These are phyloP conservation scores for Starmerella kuoi DNA, from an alignment of 805 yeast species.

Conservation along the genomic window DNA sequence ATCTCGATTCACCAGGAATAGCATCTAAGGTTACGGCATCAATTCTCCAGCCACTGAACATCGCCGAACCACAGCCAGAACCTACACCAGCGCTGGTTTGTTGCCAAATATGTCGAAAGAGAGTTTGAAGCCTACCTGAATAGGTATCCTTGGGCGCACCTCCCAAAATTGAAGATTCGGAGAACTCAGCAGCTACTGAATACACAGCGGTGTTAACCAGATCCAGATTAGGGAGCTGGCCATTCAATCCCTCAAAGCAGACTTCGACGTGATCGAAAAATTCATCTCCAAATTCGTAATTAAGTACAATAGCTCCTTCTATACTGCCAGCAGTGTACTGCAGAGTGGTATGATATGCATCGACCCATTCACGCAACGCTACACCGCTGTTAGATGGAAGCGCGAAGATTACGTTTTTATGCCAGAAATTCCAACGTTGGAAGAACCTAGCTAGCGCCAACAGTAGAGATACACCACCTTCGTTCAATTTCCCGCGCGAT, in stretches of 20 bases:
- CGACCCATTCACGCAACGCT: slow-evolving; percentile 78
- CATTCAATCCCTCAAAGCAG: slow-evolving; percentile 78
- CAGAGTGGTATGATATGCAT: slow-evolving; percentile 75
- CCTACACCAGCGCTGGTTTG: slow-evolving; percentile 54
- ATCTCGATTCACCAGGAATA: slow-evolving; percentile 39
- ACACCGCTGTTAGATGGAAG: slow-evolving; percentile 59
- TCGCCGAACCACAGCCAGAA: slow-evolving; percentile 51
- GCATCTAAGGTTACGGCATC: slow-evolving; percentile 80
- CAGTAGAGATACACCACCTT: slow-evolving; percentile 68
- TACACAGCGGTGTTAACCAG: slow-evolving; percentile 69
- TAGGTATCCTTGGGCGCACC: slow-evolving; percentile 29
- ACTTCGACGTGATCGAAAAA: slow-evolving; percentile 63
- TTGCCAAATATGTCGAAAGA: slow-evolving; percentile 53
- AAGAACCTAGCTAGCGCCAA: slow-evolving; percentile 69
- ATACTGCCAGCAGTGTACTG: slow-evolving; percentile 87
- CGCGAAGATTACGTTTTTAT: slow-evolving; percentile 81
- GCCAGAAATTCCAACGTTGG: slow-evolving; percentile 83
- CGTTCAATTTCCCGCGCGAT: slow-evolving; percentile 49
- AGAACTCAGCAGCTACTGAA: slow-evolving; percentile 62
- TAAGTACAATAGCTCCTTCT: slow-evolving; percentile 79
- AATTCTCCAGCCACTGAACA: slow-evolving; percentile 91
- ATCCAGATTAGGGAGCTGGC: slow-evolving; percentile 91
- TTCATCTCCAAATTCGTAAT: slow-evolving; percentile 57
- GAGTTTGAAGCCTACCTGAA: slow-evolving; percentile 41
- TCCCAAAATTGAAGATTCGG: slow-evolving; percentile 55